Percentiles rank a stretch among this genome's conserved stretches.
Evolutionary conservation across 2,329 filamentous ascomycete species (phyloP).

Genomic region (Penicillium crustosum): DNA sequence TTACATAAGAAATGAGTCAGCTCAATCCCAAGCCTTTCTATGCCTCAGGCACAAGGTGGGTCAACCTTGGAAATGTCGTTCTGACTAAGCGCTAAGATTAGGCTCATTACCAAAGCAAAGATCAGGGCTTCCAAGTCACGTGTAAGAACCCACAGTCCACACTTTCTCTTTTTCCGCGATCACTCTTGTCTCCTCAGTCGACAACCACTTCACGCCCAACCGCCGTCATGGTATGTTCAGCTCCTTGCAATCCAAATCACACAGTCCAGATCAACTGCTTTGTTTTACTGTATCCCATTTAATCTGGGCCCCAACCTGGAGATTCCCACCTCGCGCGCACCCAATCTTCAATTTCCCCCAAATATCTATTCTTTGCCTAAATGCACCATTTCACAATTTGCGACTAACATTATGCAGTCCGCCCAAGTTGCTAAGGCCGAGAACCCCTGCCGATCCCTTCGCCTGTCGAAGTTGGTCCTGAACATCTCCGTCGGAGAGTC

Average conservation of each 20-base stretch:
- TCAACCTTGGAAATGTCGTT: rapidly evolving
- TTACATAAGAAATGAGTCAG: constrained; percentile 8
- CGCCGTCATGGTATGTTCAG: constrained; percentile 53
- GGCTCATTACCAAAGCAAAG: background rate
- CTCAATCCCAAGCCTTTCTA: background rate
- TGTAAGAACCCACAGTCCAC: constrained; percentile 33
- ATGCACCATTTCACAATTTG: constrained; percentile 1
- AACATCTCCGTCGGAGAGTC: constrained; percentile 99
- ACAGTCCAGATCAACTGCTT: background rate
- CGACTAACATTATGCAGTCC: constrained; percentile 52
- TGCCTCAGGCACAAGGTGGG: background rate
- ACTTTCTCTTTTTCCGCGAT: constrained; percentile 36
- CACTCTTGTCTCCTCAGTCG: constrained; percentile 33
- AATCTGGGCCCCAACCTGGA: background rate
- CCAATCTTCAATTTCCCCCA: constrained; percentile 8
- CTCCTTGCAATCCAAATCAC: background rate
- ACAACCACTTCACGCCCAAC: constrained; percentile 43
- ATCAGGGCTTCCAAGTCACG: constrained; percentile 13
- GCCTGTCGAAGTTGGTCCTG: constrained; percentile 98
- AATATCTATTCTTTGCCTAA: constrained; percentile 14
- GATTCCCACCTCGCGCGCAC: background rate
- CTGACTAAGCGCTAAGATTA: background rate
- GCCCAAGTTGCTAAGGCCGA: constrained; percentile 72
- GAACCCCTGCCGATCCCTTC: constrained; percentile 99
- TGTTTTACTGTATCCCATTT: background rate